Base-by-base conservation (phyloP, 768 basidiomycete species). In the Infundibulicybe gibba region DNA sequence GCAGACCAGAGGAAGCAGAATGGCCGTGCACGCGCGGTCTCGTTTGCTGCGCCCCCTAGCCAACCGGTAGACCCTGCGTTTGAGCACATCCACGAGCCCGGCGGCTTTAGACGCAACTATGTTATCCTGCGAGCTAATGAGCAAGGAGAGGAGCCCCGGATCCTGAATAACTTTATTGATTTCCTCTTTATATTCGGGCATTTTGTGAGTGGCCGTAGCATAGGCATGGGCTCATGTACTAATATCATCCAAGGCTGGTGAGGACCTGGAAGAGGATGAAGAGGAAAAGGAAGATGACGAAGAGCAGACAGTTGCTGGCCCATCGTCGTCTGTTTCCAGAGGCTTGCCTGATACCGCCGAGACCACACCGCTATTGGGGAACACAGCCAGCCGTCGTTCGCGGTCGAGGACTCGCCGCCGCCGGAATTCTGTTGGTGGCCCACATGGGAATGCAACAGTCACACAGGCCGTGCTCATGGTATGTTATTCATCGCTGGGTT, bases 101-200 rank as follows among this genome's bases (percentile, higher is more conserved):
- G 94, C 46, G 94, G 94, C 1, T 97, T 97, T 67, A 76, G 94
- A 54, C 76, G 94, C 44, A 91, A 94, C 63, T 97, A 91, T 62
- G 72, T 97, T 6, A 68, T 85, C 25, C 64, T 88, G 47, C 81
- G 79, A 41, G 85, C 90, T 3, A 79, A 76, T 41, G 85, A 87
- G 50, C 79, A 84, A 49, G 82, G 81, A 16, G 79, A 77, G 35
- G 84, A 86, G 50, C 83, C 75, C 3, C 75, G 65, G 12, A 79
- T 81, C 41, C 72, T 92, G 25, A 85, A 85, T 57, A 94, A 90
- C 59, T 94, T 95, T 51, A 88, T 97, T 50, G 94, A 97, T 58
- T 99, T 99, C 64, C 68, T 99, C 39, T 88, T 87, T 58, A 74
- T 98, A 19, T 99, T 91, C 59, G 97, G 97, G 3, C 95, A 98